These are phyloP conservation scores for Magnusiomyces fungicola DNA, from an alignment of 1,139 yeast species.

Conservation along the genomic window DNA sequence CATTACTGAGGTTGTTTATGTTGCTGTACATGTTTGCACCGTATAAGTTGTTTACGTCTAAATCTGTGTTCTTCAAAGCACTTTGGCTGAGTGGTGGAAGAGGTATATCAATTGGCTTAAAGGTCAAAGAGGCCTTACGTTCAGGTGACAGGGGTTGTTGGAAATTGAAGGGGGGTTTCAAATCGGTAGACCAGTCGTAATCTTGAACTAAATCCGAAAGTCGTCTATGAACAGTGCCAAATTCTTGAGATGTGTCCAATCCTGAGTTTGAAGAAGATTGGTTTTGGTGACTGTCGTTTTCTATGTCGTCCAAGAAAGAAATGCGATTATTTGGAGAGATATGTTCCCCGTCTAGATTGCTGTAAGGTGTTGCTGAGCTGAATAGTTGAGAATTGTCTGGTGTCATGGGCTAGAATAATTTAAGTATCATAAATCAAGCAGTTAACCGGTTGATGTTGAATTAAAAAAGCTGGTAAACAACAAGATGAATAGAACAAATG, in stretches of 20 bases:
- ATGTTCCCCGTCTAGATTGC: too few relatives aligned
- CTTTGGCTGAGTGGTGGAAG: not conserved
- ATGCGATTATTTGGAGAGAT: too few relatives aligned
- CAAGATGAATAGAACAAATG: not conserved
- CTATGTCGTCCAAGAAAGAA: too few relatives aligned
- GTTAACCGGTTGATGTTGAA: too few relatives aligned
- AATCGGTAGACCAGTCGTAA: conserved; percentile 5
- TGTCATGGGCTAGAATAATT: too few relatives aligned
- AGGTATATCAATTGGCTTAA: not conserved
- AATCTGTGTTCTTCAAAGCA: not conserved
- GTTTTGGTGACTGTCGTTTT: too few relatives aligned
- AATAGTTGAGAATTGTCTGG: too few relatives aligned
- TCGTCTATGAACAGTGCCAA: conserved; percentile 1
- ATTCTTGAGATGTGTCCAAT: not conserved
- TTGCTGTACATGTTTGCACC: not conserved
- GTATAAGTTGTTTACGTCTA: not conserved
- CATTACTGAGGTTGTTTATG: not conserved
- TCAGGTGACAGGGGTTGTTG: not conserved
- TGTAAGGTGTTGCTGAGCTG: too few relatives aligned
- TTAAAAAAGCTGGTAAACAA: not conserved
- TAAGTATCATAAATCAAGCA: too few relatives aligned
- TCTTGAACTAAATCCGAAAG: conserved; percentile 5
- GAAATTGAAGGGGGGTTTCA: not conserved
- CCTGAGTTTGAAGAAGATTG: too few relatives aligned
- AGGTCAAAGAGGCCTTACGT: not conserved